phyloP scores from a whole-genome alignment of 1,284 basidiomycete species.

The Cryptococcus sp. region DNA sequence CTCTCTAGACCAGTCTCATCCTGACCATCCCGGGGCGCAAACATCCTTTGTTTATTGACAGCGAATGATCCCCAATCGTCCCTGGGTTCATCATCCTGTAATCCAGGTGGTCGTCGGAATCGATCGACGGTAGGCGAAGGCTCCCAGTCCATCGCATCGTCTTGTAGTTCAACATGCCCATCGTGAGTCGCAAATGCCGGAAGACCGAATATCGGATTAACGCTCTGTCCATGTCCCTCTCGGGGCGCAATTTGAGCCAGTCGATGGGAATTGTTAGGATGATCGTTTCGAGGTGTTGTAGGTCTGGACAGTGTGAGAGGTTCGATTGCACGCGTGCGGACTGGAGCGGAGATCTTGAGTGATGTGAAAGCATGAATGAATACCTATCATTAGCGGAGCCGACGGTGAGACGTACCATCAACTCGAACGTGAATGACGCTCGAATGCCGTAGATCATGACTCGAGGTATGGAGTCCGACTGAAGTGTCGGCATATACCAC shows the following conservation, averaged over 20 bases:
- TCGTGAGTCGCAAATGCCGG: slow-evolving; percentile 15
- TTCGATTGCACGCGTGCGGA: slow-evolving; percentile 21
- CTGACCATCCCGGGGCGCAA: slow-evolving; percentile 11
- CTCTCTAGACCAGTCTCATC: slow-evolving; percentile 42
- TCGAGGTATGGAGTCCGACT: not conserved
- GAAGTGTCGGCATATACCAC: not conserved
- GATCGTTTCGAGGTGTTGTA: not conserved
- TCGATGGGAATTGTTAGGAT: not conserved
- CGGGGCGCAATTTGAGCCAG: not conserved
- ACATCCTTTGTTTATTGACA: slow-evolving; percentile 37
- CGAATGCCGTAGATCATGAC: not conserved
- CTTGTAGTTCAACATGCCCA: not conserved
- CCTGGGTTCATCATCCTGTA: slow-evolving; percentile 4
- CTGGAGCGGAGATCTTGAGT: slow-evolving; percentile 19
- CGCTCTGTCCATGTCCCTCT: slow-evolving; percentile 4
- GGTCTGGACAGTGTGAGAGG: slow-evolving; percentile 14
- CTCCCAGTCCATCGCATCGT: slow-evolving; percentile 44
- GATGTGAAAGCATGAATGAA: slow-evolving; percentile 16
- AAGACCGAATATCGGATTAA: slow-evolving; percentile 35
- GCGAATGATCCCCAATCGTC: slow-evolving; percentile 39
- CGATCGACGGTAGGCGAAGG: slow-evolving; percentile 12
- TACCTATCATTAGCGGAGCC: slow-evolving; percentile 10
- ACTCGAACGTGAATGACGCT: not conserved
- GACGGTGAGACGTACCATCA: not conserved
- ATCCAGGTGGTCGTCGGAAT: not conserved